Evolutionary conservation across 495 filamentous ascomycete species (phyloP).

Genomic region (Daldinia loculata): DNA sequence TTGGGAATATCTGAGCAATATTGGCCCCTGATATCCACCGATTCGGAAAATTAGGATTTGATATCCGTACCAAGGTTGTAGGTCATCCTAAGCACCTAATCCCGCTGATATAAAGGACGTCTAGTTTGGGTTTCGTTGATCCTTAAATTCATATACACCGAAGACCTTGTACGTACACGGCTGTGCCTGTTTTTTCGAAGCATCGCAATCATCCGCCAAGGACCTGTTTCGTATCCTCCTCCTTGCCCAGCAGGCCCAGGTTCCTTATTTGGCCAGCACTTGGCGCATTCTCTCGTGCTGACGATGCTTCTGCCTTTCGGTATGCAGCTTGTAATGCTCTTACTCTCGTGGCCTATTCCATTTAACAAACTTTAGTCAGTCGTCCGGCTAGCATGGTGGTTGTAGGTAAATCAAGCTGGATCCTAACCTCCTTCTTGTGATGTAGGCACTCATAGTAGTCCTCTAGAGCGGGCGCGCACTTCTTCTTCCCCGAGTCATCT

Average conservation of each 20-base stretch:
- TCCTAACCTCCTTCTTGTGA: constrained; percentile 92
- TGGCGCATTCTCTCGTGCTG: constrained; percentile 77
- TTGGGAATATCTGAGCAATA: neutral
- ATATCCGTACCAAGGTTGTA: neutral
- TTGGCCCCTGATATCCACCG: neutral
- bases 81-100: neutral
- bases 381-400: constrained; percentile 1
- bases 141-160: constrained; percentile 20
- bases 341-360: constrained; percentile 76
- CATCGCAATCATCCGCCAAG: constrained; percentile 51
- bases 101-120: neutral
- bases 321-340: constrained; percentile 85
- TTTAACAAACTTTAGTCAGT: constrained; percentile 18
- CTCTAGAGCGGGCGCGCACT: constrained; percentile 87
- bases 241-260: constrained; percentile 80
- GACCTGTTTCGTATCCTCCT: constrained; percentile 77
- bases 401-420: neutral
- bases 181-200: constrained; percentile 1
- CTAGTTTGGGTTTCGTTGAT: neutral
- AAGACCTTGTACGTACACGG: constrained; percentile 36
- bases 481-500: constrained; percentile 82
- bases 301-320: constrained; percentile 77
- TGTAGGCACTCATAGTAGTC: constrained; percentile 99
- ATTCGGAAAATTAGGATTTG: neutral
- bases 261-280: constrained; percentile 81